Evolutionary conservation across 2,329 filamentous ascomycete species (phyloP), one percentile per base, ranked within the genome.

Genomic region (Pestalotiopsis fici): DNA sequence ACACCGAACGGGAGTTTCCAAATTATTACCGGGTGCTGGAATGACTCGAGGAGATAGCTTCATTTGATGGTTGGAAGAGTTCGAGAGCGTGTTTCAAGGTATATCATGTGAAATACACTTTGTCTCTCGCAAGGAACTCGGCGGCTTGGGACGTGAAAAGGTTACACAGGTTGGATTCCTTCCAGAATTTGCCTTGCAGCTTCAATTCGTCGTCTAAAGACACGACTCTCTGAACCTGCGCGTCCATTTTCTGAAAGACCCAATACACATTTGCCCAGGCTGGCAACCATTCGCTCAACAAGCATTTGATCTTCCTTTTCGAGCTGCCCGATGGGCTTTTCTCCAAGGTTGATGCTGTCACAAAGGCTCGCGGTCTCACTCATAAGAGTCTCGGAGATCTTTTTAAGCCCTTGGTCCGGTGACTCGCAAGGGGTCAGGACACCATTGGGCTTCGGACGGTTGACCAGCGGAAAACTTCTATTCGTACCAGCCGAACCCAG

Each of bases 121-220:
- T 35, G 31, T 11, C 31, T n/a, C n/a, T n/a, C n/a, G n/a, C n/a
- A 11, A 35, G 31, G 31, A 35, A 35, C n/a, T n/a, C n/a, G n/a
- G 31, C 6, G 11, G 31, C 31, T 11, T 6, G 11, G 11, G 31
- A 35, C 11, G 31, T 11, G 31, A 11, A 11, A 35, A 35, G 11
- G 7, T 73, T 70, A 72, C 31, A 64, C 57, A 6, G 67, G 39
- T 64, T 72, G 84, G 68, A 90, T 81, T 4, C 93, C 93, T 71
- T 95, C 93, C 35, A 97, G 82, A 3, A 93, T 86, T 64, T 88
- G 85, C 68, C 90, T 88, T 4, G 94, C 94, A 64, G 89, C 88
- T 71, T 97, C 93, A 63, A 97, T 85, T 71, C 92, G 86, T 70
- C 91, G 83, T 68, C 93, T 85, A 78, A 92, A 89, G 68, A 91